phyloP scores from a whole-genome alignment of 768 basidiomycete species.

The Panaeolus papilionaceus region DNA sequence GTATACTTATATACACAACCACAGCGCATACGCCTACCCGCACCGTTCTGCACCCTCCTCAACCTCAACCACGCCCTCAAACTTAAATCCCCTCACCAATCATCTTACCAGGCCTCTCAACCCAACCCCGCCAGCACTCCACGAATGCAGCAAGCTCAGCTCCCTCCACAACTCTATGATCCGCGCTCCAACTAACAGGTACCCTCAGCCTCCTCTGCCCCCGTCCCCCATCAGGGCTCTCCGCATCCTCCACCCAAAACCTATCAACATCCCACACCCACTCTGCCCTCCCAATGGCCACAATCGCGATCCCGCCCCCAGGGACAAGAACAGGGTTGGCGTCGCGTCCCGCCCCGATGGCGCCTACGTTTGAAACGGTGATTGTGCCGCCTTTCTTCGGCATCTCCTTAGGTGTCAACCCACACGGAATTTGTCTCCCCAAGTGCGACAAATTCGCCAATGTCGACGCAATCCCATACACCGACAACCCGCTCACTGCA shows the following conservation, averaged over 20 bases:
- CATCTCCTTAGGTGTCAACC: slow-evolving; percentile 71
- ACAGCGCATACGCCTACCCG: too few relatives aligned
- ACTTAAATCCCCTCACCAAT: slow-evolving; percentile 57
- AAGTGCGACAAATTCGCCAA: slow-evolving; percentile 67
- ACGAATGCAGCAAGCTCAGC: slow-evolving; percentile 91
- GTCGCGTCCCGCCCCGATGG: slow-evolving; percentile 72
- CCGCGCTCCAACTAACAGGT: slow-evolving; percentile 83
- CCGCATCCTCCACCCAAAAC: slow-evolving; percentile 33
- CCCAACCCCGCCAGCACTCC: slow-evolving; percentile 82
- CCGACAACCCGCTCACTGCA: slow-evolving; percentile 55
- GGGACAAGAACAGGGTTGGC: slow-evolving; percentile 81
- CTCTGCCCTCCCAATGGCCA: slow-evolving; percentile 78
- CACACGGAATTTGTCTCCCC: slow-evolving; percentile 72
- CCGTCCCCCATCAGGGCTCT: background rate
- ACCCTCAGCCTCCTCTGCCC: slow-evolving; percentile 33
- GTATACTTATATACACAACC: background rate
- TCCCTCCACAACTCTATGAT: slow-evolving; percentile 88
- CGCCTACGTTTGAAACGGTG: slow-evolving; percentile 84
- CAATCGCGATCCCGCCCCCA: slow-evolving; percentile 86
- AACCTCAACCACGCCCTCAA: background rate
- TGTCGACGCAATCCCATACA: slow-evolving; percentile 66
- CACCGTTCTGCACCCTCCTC: too few relatives aligned
- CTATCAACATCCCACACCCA: slow-evolving; percentile 77
- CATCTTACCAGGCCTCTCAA: slow-evolving; percentile 75
- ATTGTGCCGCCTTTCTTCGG: slow-evolving; percentile 79